phyloP scores from a whole-genome alignment of 2,329 filamentous ascomycete species.

The Fusarium drepaniforme region DNA sequence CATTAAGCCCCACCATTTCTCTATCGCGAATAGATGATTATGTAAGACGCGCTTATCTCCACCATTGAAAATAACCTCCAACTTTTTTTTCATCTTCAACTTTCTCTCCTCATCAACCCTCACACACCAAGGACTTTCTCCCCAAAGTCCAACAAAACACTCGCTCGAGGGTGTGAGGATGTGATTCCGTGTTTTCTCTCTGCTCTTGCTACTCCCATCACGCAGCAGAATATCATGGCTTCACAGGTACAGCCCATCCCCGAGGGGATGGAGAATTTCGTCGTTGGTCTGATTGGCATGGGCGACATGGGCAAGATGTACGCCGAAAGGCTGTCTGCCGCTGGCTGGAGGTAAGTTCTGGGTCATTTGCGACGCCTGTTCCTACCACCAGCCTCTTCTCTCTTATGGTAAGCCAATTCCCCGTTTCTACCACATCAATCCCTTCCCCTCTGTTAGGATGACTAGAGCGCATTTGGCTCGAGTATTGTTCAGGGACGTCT shows the following conservation, averaged over 20 bases:
- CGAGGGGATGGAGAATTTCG: slow-evolving; percentile 73
- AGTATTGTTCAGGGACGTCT: slow-evolving; percentile 80
- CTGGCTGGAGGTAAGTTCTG: slow-evolving; percentile 88
- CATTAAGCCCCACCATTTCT: slow-evolving; percentile 28
- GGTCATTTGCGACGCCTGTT: slow-evolving; percentile 14
- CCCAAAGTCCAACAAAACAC: slow-evolving; percentile 19
- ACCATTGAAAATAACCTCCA: slow-evolving; percentile 39
- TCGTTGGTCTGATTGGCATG: slow-evolving; percentile 97
- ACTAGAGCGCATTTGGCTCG: slow-evolving; percentile 99
- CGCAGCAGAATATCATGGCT: slow-evolving; percentile 48
- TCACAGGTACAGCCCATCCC: slow-evolving; percentile 47
- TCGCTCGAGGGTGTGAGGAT: slow-evolving; percentile 39
- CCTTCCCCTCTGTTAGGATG: slow-evolving; percentile 76
- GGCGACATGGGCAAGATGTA: slow-evolving; percentile 99
- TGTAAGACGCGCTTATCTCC: slow-evolving; percentile 33
- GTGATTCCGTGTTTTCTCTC: slow-evolving; percentile 41
- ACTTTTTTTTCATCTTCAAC: slow-evolving; percentile 39
- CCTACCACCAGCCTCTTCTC: slow-evolving; percentile 26
- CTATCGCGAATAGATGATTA: slow-evolving; percentile 40
- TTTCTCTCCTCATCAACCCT: slow-evolving; percentile 23
- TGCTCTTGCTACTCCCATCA: slow-evolving; percentile 39
- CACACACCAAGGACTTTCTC: slow-evolving; percentile 24
- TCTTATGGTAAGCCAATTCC: slow-evolving; percentile 39
- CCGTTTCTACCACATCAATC: slow-evolving; percentile 1
- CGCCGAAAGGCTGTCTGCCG: slow-evolving; percentile 85